phyloP scores from a whole-genome alignment of 2,329 filamentous ascomycete genomes.

The Cladosporium sp. region DNA sequence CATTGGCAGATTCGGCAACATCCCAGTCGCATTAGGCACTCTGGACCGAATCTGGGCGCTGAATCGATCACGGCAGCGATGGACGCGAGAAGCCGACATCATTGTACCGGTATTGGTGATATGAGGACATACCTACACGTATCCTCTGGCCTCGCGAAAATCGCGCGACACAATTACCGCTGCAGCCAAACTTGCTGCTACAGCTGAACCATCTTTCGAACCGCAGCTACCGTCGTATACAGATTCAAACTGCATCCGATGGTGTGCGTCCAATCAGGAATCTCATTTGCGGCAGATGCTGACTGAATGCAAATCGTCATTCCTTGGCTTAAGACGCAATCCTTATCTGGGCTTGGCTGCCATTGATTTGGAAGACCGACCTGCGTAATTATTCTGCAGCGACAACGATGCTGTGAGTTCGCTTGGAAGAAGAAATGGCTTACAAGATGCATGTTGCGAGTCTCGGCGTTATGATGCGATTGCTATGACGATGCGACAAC shows the following conservation, averaged over 20 bases:
- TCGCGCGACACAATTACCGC: neutral
- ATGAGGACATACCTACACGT: neutral
- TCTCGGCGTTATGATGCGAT: neutral
- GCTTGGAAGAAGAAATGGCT: neutral
- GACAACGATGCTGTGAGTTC: neutral
- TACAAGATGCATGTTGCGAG: neutral
- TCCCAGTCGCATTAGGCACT: constrained; percentile 39
- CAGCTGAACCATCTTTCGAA: neutral
- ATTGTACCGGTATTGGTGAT: constrained; percentile 18
- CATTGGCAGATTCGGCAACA: constrained; percentile 42
- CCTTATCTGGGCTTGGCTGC: neutral
- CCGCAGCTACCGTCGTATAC: neutral
- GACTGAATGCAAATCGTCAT: neutral
- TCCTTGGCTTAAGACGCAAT: neutral
- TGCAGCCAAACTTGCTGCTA: neutral
- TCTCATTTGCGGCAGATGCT: neutral
- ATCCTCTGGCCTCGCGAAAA: neutral
- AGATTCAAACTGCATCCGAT: neutral
- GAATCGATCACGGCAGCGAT: constrained; percentile 4
- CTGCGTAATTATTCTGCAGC: neutral
- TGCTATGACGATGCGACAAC: neutral
- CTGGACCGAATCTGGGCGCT: constrained; percentile 40
- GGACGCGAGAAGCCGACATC: constrained; percentile 11
- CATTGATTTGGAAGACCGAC: neutral
- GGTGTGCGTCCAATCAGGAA: neutral